phyloP scores from a whole-genome alignment of 306 rosid genomes.

The Medicago lupulina region DNA sequence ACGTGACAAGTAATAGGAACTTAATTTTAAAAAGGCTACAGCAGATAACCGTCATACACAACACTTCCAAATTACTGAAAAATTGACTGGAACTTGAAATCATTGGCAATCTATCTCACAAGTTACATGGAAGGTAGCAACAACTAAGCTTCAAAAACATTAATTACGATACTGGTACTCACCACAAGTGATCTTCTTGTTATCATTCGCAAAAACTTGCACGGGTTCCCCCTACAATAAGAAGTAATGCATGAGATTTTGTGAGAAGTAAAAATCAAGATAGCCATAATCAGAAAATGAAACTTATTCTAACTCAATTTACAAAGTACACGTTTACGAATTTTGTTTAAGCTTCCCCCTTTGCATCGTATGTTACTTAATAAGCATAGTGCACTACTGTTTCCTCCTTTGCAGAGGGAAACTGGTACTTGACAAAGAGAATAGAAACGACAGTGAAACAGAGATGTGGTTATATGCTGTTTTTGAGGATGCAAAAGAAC shows the following conservation, averaged over 20 bases:
- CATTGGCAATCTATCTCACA: constrained; percentile 17
- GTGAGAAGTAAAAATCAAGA: background rate
- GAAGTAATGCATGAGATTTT: constrained; percentile 39
- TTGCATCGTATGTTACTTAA: constrained; percentile 4
- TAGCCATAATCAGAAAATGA: constrained; percentile 23
- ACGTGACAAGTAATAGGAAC: constrained; percentile 23
- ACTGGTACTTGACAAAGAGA: constrained; percentile 1
- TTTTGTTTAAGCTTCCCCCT: constrained; percentile 12
- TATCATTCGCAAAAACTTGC: constrained; percentile 82
- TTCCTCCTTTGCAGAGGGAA: constrained; percentile 16
- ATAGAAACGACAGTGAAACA: constrained; percentile 9
- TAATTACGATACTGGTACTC: constrained; percentile 45
- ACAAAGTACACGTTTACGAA: constrained; percentile 32
- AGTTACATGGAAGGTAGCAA: constrained; percentile 18
- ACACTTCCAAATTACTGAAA: background rate
- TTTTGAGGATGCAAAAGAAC: constrained; percentile 19
- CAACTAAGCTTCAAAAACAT: constrained; percentile 27
- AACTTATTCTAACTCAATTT: constrained; percentile 15
- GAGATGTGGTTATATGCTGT: background rate
- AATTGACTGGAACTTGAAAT: constrained; percentile 16
- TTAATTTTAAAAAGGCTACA: constrained; percentile 15
- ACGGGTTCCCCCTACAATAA: constrained; percentile 90
- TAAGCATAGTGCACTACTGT: constrained; percentile 21
- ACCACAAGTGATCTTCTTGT: constrained; percentile 82
- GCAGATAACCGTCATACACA: constrained; percentile 4